A percentile compares a stretch with the other conserved stretches of the same genome.
phyloP scores from a whole-genome alignment of 2,329 filamentous ascomycete genomes.

The Hawksworthiomyces lignivorus region DNA sequence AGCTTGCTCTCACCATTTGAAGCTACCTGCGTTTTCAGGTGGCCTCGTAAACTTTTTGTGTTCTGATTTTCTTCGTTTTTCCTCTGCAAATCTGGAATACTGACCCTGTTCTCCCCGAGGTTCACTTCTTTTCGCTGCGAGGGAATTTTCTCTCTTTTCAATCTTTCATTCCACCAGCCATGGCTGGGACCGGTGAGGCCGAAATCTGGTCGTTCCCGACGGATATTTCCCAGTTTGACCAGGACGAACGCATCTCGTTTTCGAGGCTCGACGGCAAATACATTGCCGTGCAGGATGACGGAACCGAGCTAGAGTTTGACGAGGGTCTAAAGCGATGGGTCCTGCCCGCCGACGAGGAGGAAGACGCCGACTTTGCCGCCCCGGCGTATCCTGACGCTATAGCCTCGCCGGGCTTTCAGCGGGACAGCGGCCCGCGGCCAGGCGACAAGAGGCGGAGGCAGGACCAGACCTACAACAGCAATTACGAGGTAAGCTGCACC shows the following conservation, averaged over 20 bases:
- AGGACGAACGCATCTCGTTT: slow-evolving; percentile 77
- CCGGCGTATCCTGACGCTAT: slow-evolving; percentile 5
- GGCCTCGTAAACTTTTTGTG: too few relatives aligned
- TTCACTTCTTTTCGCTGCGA: too few relatives aligned
- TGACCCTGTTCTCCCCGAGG: background rate
- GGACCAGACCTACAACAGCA: slow-evolving; percentile 27
- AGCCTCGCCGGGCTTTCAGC: background rate
- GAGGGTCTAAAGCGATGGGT: slow-evolving; percentile 65
- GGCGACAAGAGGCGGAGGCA: slow-evolving; percentile 34
- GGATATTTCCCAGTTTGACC: slow-evolving; percentile 61
- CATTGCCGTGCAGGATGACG: slow-evolving; percentile 76
- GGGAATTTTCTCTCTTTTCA: too few relatives aligned
- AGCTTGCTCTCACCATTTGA: too few relatives aligned
- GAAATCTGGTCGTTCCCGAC: slow-evolving; percentile 43
- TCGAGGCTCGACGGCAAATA: slow-evolving; percentile 77
- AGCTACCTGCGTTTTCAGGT: too few relatives aligned
- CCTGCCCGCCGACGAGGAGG: slow-evolving; percentile 33
- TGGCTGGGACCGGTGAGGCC: slow-evolving; percentile 12
- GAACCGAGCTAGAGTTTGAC: slow-evolving; percentile 79
- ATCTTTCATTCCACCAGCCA: too few relatives aligned
- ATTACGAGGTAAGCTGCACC: slow-evolving; percentile 34
- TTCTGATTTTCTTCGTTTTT: too few relatives aligned
- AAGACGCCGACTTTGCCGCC: slow-evolving; percentile 16
- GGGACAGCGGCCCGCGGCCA: slow-evolving; percentile 11
- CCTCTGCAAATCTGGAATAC: too few relatives aligned